Base-by-base conservation (phyloP, 2,329 filamentous ascomycete species). In the Pleoardoris graminearum region DNA sequence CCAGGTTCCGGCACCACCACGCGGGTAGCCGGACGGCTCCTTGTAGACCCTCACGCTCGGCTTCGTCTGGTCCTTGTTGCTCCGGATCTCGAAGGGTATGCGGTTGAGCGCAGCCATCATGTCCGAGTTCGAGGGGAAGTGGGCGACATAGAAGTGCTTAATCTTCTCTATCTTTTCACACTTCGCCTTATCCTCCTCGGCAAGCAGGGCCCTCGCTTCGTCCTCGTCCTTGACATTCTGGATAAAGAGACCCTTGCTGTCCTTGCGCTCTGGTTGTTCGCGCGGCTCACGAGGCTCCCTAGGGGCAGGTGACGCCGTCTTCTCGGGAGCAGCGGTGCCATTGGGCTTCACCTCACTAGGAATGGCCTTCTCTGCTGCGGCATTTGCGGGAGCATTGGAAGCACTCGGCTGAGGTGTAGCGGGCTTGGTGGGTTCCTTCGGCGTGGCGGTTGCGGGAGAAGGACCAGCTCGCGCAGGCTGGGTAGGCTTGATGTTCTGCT, bases 191-290 rank as follows among this genome's bases (percentile, higher is more conserved):
- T 97, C 91, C 65, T 96, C 90, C 11, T 94, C 86, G 1, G 85
- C 80, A 69, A 99, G 93, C 21, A 96, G 80, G 29, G 90, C 86
- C 51, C 88, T 87, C 32, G 90, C 88, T 55, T 92, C 89, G 27
- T 96, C 90, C 60, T 93, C 90, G 48, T 84, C 88, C 65, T 86
- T 89, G 19, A 92, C 86, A 66, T 92, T 92, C 77, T 89, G 90
- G 55, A 99, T 86, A 74, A 97, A 99, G 17, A 99, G 83, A 43
- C 90, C 93, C 65, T 91, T 87, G 62, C 88, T 90, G 66, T 91
- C 83, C 67, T 77, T 76, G 54, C 76, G 74, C 60, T 74, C 82
- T 16, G 81, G 76, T 37, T 79, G 68, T 70, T 89, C 87, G 0
- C 76, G 74, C 38, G 79, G 78, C n/a, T 45, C 82, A 16, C 81